phyloP scores from a whole-genome alignment of 192 early-diverging fungal species.

The Coemansia asiatica region DNA sequence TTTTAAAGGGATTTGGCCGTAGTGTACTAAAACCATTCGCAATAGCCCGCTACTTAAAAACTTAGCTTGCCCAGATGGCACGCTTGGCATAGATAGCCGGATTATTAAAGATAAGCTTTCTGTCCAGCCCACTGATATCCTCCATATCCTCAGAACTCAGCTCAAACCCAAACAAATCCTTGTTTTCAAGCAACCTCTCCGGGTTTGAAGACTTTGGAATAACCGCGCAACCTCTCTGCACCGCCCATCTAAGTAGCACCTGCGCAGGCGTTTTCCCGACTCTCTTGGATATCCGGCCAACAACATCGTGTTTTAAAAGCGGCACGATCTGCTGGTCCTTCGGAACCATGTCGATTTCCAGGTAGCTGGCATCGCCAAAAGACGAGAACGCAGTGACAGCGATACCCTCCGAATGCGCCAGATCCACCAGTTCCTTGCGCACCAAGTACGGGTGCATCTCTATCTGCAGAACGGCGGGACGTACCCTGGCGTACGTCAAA shows the following conservation, averaged over 20 bases:
- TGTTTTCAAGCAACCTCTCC: slow-evolving; percentile 57
- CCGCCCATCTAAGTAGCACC: slow-evolving; percentile 70
- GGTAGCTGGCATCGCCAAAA: slow-evolving; percentile 59
- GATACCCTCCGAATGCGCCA: slow-evolving; percentile 66
- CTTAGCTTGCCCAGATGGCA: slow-evolving; percentile 31
- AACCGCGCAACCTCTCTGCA: slow-evolving; percentile 68
- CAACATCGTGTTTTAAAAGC: slow-evolving; percentile 24
- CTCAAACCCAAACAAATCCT: slow-evolving; percentile 28
- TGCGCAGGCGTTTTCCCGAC: slow-evolving; percentile 66
- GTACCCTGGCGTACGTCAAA: slow-evolving; percentile 47
- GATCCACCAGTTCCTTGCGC: slow-evolving; percentile 68
- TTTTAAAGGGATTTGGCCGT: too few relatives aligned
- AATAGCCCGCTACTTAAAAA: too few relatives aligned
- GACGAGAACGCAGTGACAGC: slow-evolving; percentile 81
- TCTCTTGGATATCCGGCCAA: slow-evolving; percentile 65
- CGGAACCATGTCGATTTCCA: slow-evolving; percentile 19
- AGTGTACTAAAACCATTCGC: too few relatives aligned
- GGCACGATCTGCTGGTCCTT: slow-evolving; percentile 4
- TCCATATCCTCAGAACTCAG: slow-evolving; percentile 24
- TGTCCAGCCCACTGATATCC: slow-evolving; percentile 20
- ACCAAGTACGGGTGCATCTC: slow-evolving; percentile 71
- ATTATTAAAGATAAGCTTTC: slow-evolving; percentile 34
- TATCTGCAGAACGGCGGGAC: slow-evolving; percentile 81
- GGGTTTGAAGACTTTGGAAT: slow-evolving; percentile 77
- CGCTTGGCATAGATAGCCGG: slow-evolving; percentile 22